These are phyloP conservation scores for Puya raimondii DNA, from an alignment of 176 grass and related monocot species.

Conservation along the genomic window DNA sequence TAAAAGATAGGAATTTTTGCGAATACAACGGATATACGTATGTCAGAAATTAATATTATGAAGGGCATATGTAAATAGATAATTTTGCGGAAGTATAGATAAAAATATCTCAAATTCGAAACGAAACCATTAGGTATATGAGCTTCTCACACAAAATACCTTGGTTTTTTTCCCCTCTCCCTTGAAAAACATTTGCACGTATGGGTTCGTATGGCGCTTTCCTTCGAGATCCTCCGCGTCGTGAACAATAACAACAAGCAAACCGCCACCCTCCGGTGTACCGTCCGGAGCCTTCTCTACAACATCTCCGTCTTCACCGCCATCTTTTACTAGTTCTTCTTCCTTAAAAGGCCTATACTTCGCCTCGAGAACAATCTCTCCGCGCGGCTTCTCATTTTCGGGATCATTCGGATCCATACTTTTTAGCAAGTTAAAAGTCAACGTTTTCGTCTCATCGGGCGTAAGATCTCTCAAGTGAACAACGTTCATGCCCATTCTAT, in stretches of 20 bases:
- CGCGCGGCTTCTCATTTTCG: constrained; percentile 72
- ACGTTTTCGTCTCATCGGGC: constrained; percentile 49
- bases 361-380: constrained; percentile 57
- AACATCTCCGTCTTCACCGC: constrained; percentile 17
- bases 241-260: constrained; percentile 69
- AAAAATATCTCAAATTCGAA: constrained; percentile 5
- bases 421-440: constrained; percentile 72
- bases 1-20: too few relatives aligned
- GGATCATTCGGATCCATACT: constrained; percentile 54
- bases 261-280: constrained; percentile 67
- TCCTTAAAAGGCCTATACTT: constrained; percentile 89
- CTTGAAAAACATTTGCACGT: constrained; percentile 64
- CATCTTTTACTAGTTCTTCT: constrained; percentile 45
- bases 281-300: constrained; percentile 52
- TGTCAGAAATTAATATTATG: too few relatives aligned
- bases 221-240: constrained; percentile 92
- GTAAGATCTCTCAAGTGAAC: constrained; percentile 54
- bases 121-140: neutral
- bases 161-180: constrained; percentile 88
- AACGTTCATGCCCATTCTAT: constrained; percentile 77
- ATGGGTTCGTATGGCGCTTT: constrained; percentile 89
- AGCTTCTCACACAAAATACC: constrained; percentile 21
- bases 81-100: neutral
- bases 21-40: too few relatives aligned
- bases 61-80: too few relatives aligned